These are phyloP conservation scores for Fusarium hostae DNA, from an alignment of 2,329 filamentous ascomycete species.

Conservation along the genomic window DNA sequence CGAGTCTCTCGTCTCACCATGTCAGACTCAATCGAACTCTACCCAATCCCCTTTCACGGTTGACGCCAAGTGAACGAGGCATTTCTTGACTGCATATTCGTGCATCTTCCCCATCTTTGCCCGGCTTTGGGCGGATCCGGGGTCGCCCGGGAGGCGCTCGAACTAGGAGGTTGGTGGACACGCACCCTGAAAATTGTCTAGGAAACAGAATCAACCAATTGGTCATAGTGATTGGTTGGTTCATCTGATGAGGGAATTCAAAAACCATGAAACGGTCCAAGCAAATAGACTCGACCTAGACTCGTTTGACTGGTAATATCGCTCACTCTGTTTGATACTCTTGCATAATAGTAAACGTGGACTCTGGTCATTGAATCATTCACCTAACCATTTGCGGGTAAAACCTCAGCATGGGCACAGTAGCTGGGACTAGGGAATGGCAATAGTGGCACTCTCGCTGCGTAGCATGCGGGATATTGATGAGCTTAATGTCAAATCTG, in stretches of 20 bases:
- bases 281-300: slow-evolving; percentile 33
- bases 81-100: slow-evolving; percentile 43
- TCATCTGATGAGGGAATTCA: slow-evolving; percentile 40
- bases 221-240: slow-evolving; percentile 30
- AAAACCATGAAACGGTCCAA: slow-evolving; percentile 30
- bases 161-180: slow-evolving; percentile 30
- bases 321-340: slow-evolving; percentile 19
- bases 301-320: slow-evolving; percentile 23
- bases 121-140: slow-evolving; percentile 44
- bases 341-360: slow-evolving; percentile 1
- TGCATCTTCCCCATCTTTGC: slow-evolving; percentile 42
- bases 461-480: slow-evolving; percentile 24
- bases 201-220: slow-evolving; percentile 25
- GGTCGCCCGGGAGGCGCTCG: slow-evolving; percentile 45
- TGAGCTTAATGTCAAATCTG: slow-evolving; percentile 35
- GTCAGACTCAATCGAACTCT: slow-evolving; percentile 7
- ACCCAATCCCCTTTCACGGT: slow-evolving; percentile 27
- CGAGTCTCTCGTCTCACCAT: slow-evolving; percentile 8
- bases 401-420: slow-evolving; percentile 1
- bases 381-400: slow-evolving; percentile 10
- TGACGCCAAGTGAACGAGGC: slow-evolving; percentile 41
- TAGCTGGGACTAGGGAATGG: not conserved
- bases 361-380: not conserved
- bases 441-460: slow-evolving; percentile 12
- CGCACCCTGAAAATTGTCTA: slow-evolving; percentile 15